phyloP scores from a whole-genome alignment of 208 protist genomes.

The Leptomonas pyrrhocoris region DNA sequence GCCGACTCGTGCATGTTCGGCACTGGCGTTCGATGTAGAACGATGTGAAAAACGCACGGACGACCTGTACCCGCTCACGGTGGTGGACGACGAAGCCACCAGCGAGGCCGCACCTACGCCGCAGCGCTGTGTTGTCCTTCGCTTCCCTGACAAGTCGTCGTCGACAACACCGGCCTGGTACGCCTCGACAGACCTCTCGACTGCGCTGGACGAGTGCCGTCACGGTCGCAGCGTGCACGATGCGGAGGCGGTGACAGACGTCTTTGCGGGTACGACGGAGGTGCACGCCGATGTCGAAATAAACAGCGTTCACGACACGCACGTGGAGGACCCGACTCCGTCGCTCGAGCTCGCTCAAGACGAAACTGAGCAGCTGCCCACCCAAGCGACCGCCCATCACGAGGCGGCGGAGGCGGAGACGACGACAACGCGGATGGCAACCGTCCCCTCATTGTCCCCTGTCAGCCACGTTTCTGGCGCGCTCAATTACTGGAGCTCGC shows the following conservation, averaged over 20 bases:
- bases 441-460: not conserved
- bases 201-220: slow-evolving; percentile 3
- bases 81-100: not conserved
- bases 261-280: not conserved
- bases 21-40: not conserved
- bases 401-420: not conserved
- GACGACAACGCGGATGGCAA: not conserved
- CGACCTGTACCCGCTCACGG: slow-evolving; percentile 7
- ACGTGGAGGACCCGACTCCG: too few relatives aligned
- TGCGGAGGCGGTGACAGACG: not conserved
- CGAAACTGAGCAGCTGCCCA: not conserved
- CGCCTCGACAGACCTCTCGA: not conserved
- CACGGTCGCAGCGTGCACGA: not conserved
- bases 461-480: not conserved
- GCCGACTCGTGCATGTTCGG: too few relatives aligned
- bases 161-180: not conserved
- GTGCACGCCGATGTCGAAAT: too few relatives aligned
- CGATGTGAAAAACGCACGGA: not conserved
- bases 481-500: slow-evolving; percentile 28
- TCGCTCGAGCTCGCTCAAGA: not conserved
- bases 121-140: not conserved
- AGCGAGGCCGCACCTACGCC: not conserved
- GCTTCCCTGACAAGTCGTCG: not conserved
- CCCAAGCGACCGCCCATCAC: not conserved
- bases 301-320: too few relatives aligned